These are phyloP conservation scores for Clavispora santaluciae DNA, from an alignment of 805 yeast genomes.

Conservation along the genomic window DNA sequence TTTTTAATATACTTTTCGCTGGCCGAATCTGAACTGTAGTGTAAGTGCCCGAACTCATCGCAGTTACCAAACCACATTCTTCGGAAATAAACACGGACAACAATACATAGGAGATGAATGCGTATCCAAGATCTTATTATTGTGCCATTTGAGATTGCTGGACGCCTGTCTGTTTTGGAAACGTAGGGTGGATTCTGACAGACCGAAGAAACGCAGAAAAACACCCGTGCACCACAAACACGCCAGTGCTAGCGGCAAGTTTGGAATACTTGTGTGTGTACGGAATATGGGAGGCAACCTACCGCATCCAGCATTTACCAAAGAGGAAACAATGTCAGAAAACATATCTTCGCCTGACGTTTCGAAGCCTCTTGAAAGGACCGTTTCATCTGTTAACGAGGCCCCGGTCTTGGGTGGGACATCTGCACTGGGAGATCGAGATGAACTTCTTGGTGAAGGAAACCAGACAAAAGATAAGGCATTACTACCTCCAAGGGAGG, in stretches of 20 bases:
- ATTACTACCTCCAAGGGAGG: slow-evolving; percentile 5
- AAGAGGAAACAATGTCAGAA: neutral
- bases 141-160: too few species aligned
- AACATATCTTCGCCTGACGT: neutral
- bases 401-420: neutral
- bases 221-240: neutral
- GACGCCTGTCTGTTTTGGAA: too few species aligned
- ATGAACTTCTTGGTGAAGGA: neutral
- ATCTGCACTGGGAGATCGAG: neutral
- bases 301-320: neutral
- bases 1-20: neutral
- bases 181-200: too few species aligned
- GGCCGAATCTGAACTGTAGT: neutral
- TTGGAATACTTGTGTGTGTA: too few species aligned
- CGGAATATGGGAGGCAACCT: neutral
- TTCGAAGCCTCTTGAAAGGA: neutral
- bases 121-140: too few species aligned
- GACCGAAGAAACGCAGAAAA: neutral
- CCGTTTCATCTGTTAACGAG: neutral
- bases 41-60: too few species aligned
- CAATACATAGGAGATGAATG: too few species aligned
- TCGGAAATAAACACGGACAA: too few species aligned
- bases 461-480: neutral
- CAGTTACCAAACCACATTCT: too few species aligned
- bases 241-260: too few species aligned